These are phyloP conservation scores for Juncus effusus DNA, from an alignment of 176 grass and related monocot species.

Conservation along the genomic window DNA sequence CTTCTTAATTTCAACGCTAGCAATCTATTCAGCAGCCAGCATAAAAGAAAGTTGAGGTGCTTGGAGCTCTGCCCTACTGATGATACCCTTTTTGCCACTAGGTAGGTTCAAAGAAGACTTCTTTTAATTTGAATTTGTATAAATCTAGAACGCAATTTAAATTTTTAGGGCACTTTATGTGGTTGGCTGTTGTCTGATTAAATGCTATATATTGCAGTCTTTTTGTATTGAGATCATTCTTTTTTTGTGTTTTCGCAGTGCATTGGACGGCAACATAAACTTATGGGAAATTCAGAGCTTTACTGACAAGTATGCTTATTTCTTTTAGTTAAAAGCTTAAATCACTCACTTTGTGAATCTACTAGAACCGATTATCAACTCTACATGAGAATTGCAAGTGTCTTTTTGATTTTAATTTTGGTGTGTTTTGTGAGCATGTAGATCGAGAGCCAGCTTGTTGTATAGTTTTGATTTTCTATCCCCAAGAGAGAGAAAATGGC, in stretches of 20 bases:
- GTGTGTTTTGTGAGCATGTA: conserved; percentile 31
- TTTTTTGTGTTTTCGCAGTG: conserved; percentile 54
- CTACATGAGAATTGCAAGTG: background rate
- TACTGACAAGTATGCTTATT: background rate
- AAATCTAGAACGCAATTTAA: too few species aligned
- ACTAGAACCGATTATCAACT: background rate
- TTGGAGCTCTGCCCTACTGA: conserved; percentile 73
- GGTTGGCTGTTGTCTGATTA: too few species aligned
- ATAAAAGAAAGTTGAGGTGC: conserved; percentile 81
- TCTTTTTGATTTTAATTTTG: background rate
- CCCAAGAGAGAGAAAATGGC: conserved; percentile 80
- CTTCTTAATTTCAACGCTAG: conserved; percentile 48
- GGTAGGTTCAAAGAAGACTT: conserved; percentile 28
- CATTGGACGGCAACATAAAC: conserved; percentile 69
- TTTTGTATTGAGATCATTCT: conserved; percentile 3
- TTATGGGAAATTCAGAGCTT: conserved; percentile 71
- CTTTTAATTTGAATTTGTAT: background rate
- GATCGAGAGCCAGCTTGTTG: conserved; percentile 44
- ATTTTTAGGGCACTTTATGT: too few species aligned
- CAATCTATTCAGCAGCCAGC: conserved; percentile 52
- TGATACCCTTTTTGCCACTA: conserved; percentile 73
- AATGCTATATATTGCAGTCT: background rate
- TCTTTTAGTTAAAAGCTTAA: background rate
- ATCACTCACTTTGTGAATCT: background rate
- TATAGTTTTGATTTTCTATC: conserved; percentile 72